phyloP scores from a whole-genome alignment of 805 yeast species.

The Yarrowia bubula region DNA sequence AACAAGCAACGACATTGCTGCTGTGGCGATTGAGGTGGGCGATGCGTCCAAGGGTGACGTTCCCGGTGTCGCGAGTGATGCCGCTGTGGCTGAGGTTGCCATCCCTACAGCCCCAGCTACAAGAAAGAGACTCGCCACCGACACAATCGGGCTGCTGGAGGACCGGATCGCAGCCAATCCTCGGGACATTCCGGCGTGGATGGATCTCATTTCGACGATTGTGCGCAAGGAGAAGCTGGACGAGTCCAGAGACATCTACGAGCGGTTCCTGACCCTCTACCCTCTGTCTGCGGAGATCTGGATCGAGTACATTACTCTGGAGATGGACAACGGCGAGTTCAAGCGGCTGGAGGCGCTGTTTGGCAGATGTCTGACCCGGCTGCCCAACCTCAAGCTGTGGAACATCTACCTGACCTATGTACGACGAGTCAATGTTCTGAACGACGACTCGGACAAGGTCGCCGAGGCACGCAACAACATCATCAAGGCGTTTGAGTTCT shows the following conservation, averaged over 20 bases:
- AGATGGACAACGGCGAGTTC: conserved; percentile 62
- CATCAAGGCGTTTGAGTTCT: conserved; percentile 83
- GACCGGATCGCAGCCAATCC: conserved; percentile 54
- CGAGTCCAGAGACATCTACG: conserved; percentile 57
- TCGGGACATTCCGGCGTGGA: conserved; percentile 56
- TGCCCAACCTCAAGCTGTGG: conserved; percentile 70
- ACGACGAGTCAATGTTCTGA: conserved; percentile 59
- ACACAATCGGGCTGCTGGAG: conserved; percentile 58
- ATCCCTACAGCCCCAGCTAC: background rate
- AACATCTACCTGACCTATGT: conserved; percentile 74
- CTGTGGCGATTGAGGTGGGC: no score
- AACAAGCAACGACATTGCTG: background rate
- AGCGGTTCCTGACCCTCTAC: conserved; percentile 60
- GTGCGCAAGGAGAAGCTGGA: conserved; percentile 58
- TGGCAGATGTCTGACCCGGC: conserved; percentile 57
- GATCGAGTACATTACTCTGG: conserved; percentile 67
- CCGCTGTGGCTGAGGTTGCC: background rate
- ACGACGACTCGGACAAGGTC: conserved; percentile 58
- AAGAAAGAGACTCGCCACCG: conserved; percentile 42
- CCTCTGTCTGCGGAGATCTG: conserved; percentile 71
- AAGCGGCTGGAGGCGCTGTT: conserved; percentile 65
- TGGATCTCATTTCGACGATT: conserved; percentile 49
- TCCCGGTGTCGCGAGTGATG: background rate
- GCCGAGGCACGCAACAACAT: conserved; percentile 75
- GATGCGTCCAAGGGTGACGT: no score